phyloP scores from a whole-genome alignment of 352 stramenopile genomes.

The Phytophthora hibernalis region DNA sequence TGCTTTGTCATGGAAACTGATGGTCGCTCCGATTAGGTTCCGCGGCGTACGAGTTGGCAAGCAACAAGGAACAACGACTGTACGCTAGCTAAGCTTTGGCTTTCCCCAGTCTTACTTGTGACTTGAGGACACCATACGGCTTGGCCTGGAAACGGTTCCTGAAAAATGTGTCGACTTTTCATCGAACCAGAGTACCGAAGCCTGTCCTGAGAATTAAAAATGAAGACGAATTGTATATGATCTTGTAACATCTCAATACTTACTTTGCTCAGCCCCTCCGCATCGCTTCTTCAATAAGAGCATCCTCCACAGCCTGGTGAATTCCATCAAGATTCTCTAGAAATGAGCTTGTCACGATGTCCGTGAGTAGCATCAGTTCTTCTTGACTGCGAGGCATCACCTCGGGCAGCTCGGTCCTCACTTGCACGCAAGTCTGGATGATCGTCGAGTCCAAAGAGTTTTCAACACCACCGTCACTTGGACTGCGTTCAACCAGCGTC shows the following conservation, averaged over 20 bases:
- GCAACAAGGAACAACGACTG: too few relatives aligned
- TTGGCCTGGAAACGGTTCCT: not conserved
- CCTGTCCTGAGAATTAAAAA: too few relatives aligned
- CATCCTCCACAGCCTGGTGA: slow-evolving; percentile 38
- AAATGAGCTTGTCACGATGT: slow-evolving; percentile 36
- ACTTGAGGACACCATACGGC: not conserved
- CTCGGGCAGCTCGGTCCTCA: slow-evolving; percentile 31
- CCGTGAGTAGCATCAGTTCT: slow-evolving; percentile 31
- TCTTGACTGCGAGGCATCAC: slow-evolving; percentile 33
- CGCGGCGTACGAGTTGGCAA: too few relatives aligned
- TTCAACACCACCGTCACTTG: not conserved
- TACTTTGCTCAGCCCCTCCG: slow-evolving; percentile 1
- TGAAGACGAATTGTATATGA: too few relatives aligned
- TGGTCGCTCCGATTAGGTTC: too few relatives aligned
- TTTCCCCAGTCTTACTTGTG: too few relatives aligned
- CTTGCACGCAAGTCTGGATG: slow-evolving; percentile 37
- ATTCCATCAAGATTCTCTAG: slow-evolving; percentile 40
- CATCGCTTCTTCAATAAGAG: slow-evolving; percentile 35
- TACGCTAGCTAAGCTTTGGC: too few relatives aligned
- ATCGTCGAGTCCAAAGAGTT: slow-evolving; percentile 22
- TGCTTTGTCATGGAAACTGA: too few relatives aligned
- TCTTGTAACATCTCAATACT: not conserved
- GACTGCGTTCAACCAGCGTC: slow-evolving; percentile 21
- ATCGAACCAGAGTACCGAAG: too few relatives aligned
- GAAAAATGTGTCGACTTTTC: not conserved